Percentiles rank a stretch among this genome's conserved stretches.
Conservation (phyloP, 371 early-diverging fungal genomes). For the Actinomortierella ambigua region DNA sequence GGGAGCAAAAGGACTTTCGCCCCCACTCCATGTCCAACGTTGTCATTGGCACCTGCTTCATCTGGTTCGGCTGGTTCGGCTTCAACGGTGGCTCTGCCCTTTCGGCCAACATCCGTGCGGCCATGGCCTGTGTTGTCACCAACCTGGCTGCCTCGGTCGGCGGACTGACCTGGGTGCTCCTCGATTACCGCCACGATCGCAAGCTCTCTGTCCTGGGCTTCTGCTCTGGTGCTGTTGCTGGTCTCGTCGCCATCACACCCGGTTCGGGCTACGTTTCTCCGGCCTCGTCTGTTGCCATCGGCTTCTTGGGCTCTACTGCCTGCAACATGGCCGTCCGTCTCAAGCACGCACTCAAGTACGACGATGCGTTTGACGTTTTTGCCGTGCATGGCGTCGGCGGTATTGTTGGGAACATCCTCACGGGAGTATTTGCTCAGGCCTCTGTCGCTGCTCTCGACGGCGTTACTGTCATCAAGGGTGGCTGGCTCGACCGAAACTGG, state of each 20-base stretch:
- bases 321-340: conserved; percentile 82
- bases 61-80: conserved; percentile 94
- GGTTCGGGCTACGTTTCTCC: conserved; percentile 89
- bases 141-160: conserved; percentile 86
- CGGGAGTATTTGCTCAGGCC: conserved; percentile 88
- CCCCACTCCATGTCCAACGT: conserved; percentile 92
- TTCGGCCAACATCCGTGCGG: conserved; percentile 81
- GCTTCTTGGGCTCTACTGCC: conserved; percentile 69
- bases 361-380: conserved; percentile 90
- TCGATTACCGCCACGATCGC: conserved; percentile 77
- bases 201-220: conserved; percentile 88
- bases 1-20: conserved; percentile 70
- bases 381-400: conserved; percentile 92
- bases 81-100: conserved; percentile 91
- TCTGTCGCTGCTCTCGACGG: conserved; percentile 81
- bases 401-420: conserved; percentile 81
- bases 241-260: conserved; percentile 94
- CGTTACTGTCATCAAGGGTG: conserved; percentile 66
- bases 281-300: conserved; percentile 82
- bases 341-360: conserved; percentile 82
- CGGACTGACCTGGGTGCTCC: conserved; percentile 82
- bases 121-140: conserved; percentile 84
- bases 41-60: conserved; percentile 82
- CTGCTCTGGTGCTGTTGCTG: conserved; percentile 92
- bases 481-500: conserved; percentile 86